Evolutionary conservation across 495 filamentous ascomycete species (phyloP).

Genomic region (Apodospora peruviana): DNA sequence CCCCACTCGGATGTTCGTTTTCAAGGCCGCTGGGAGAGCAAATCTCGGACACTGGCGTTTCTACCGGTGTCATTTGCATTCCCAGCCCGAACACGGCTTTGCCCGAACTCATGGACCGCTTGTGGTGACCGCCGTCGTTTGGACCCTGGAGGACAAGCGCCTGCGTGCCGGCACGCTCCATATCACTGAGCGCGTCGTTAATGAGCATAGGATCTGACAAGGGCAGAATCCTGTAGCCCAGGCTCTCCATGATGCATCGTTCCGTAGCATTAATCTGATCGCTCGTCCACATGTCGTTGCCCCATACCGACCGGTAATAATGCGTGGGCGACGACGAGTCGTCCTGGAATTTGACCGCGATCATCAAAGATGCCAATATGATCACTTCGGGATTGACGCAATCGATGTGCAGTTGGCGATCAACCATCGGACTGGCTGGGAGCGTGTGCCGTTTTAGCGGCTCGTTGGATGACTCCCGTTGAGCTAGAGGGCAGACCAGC

Average conservation of each 20-base stretch:
- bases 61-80: conserved; percentile 35
- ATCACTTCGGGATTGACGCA: conserved; percentile 49
- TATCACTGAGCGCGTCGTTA: conserved; percentile 44
- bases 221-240: conserved; percentile 46
- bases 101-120: conserved; percentile 32
- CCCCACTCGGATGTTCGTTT: too few relatives aligned
- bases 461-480: conserved; percentile 7
- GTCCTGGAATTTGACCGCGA: conserved; percentile 49
- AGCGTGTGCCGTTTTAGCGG: conserved; percentile 41
- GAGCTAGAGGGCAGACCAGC: conserved; percentile 38
- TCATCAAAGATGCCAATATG: conserved; percentile 41
- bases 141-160: conserved; percentile 10
- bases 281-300: conserved; percentile 42
- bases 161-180: conserved; percentile 47
- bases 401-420: conserved; percentile 44
- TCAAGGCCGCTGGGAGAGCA: background rate
- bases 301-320: conserved; percentile 40
- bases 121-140: conserved; percentile 11
- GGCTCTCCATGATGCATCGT: conserved; percentile 48
- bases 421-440: conserved; percentile 23
- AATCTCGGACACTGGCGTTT: conserved; percentile 32
- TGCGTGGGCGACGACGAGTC: conserved; percentile 39
- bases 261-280: conserved; percentile 52
- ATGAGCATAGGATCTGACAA: conserved; percentile 44
- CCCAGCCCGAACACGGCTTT: conserved; percentile 30